These are phyloP conservation scores for Chytriomyces sp. DNA, from an alignment of 192 early-diverging fungal genomes.

Conservation along the genomic window DNA sequence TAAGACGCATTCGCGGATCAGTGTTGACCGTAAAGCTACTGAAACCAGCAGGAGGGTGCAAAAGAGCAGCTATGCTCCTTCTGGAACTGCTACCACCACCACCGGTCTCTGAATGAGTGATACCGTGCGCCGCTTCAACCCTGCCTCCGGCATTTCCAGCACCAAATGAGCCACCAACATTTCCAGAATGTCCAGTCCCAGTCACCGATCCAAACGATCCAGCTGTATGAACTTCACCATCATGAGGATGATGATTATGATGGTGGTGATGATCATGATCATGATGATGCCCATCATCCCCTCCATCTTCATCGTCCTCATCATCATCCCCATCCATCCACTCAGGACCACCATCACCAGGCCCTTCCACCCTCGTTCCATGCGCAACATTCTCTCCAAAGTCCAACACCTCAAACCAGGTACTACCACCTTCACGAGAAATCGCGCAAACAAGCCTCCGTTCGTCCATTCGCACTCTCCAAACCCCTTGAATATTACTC, in stretches of 20 bases:
- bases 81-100: too few species aligned
- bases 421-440: slow-evolving; percentile 58
- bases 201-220: neutral
- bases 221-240: neutral
- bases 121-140: neutral
- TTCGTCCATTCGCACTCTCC: slow-evolving; percentile 94
- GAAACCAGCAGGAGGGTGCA: too few species aligned
- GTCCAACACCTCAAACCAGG: slow-evolving; percentile 85
- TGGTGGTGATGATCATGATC: neutral
- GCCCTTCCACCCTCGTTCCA: slow-evolving; percentile 43
- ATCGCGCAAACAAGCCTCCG: slow-evolving; percentile 72
- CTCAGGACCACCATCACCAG: slow-evolving; percentile 41
- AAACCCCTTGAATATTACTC: slow-evolving; percentile 82
- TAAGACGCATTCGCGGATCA: too few species aligned
- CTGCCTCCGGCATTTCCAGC: neutral
- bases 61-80: too few species aligned
- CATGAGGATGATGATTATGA: neutral
- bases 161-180: neutral
- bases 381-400: slow-evolving; percentile 71
- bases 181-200: neutral
- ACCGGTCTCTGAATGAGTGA: too few species aligned
- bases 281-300: slow-evolving; percentile 8
- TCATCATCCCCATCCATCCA: slow-evolving; percentile 24
- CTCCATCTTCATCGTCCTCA: slow-evolving; percentile 38
- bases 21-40: too few species aligned